phyloP scores from a whole-genome alignment of 1,284 basidiomycete species.

The Coniferiporia weirii region DNA sequence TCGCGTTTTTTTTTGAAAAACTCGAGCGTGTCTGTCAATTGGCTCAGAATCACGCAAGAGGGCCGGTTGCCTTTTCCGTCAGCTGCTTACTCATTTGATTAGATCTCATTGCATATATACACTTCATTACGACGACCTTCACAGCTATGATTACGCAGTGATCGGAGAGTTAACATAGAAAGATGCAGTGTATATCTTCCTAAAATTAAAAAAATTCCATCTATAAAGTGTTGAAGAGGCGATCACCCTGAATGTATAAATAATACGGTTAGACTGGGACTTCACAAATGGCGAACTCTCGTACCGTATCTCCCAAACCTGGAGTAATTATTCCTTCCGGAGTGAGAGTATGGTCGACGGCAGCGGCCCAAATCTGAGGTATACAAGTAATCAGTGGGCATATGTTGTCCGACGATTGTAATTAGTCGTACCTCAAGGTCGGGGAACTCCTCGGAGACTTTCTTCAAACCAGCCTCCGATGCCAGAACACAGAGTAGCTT shows the following conservation, averaged over 20 bases:
- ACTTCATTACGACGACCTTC: neutral
- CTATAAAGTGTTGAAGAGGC: constrained; percentile 54
- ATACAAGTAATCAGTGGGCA: neutral
- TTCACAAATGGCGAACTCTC: constrained; percentile 25
- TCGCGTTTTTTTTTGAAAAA: neutral
- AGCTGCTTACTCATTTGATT: neutral
- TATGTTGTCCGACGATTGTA: neutral
- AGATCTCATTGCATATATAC: neutral
- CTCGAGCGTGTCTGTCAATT: neutral
- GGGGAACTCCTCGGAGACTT: constrained; percentile 66
- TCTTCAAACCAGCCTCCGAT: constrained; percentile 67
- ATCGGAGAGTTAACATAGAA: neutral
- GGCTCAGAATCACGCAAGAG: neutral
- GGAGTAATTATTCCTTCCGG: constrained; percentile 73
- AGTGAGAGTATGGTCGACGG: constrained; percentile 71
- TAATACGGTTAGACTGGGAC: neutral
- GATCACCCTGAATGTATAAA: constrained; percentile 47
- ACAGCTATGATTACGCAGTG: neutral
- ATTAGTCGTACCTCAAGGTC: constrained; percentile 64
- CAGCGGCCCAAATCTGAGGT: constrained; percentile 78
- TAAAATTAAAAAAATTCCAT: neutral
- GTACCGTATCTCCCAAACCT: constrained; percentile 84
- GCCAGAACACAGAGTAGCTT: constrained; percentile 84
- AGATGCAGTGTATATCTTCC: neutral
- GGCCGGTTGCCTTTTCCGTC: neutral